Conservation (phyloP, 1,139 yeast species). For the Blastobotrys arbuscula region DNA sequence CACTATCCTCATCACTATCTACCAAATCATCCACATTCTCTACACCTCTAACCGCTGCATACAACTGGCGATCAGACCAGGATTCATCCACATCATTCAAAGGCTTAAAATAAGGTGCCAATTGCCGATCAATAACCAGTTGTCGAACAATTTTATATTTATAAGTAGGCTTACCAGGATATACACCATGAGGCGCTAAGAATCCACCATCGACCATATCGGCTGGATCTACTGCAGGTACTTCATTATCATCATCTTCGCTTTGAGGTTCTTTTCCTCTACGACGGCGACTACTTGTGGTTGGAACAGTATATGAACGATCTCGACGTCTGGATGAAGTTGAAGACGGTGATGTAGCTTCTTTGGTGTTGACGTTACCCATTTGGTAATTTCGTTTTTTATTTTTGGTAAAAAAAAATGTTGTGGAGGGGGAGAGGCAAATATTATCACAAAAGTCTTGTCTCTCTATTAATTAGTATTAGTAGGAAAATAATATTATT, state of each 20-base stretch:
- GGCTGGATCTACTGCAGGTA: slow-evolving; percentile 31
- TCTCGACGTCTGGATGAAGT: background rate
- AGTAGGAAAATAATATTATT: background rate
- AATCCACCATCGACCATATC: slow-evolving; percentile 44
- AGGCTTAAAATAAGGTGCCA: slow-evolving; percentile 92
- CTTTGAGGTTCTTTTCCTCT: background rate
- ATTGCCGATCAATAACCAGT: slow-evolving; percentile 56
- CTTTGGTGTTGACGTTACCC: slow-evolving; percentile 17
- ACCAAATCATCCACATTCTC: background rate
- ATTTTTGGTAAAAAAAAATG: background rate
- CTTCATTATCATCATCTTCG: slow-evolving; percentile 2
- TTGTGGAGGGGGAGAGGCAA: background rate
- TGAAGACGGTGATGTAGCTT: slow-evolving; percentile 8
- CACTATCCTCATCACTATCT: background rate
- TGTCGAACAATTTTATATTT: slow-evolving; percentile 63
- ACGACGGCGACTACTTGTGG: background rate
- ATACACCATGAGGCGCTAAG: slow-evolving; percentile 82
- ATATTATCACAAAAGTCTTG: background rate
- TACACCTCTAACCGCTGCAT: slow-evolving; percentile 44
- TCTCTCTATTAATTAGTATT: background rate
- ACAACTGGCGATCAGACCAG: slow-evolving; percentile 70
- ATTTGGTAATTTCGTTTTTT: slow-evolving; percentile 1
- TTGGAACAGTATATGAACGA: slow-evolving; percentile 8
- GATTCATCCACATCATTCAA: slow-evolving; percentile 69
- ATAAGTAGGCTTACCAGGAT: slow-evolving; percentile 69